A percentile compares a stretch with the other conserved stretches of the same genome.
Evolutionary conservation across 441 rosid genomes (phyloP).

Genomic region (Erodium moschatum): DNA sequence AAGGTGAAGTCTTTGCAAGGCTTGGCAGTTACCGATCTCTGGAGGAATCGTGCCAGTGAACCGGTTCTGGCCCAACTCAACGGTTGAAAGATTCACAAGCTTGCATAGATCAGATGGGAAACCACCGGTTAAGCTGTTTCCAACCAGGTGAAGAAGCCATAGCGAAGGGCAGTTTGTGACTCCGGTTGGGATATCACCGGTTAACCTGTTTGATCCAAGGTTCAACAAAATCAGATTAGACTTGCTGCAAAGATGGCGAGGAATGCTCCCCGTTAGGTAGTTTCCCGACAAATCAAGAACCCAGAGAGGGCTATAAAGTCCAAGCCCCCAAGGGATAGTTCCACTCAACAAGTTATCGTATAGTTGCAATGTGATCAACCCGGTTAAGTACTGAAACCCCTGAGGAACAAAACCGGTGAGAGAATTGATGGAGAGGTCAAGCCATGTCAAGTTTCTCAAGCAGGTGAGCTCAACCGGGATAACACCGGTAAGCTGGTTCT

Average conservation of each 20-base stretch:
- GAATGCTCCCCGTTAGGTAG: slow-evolving; percentile 61
- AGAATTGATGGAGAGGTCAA: slow-evolving; percentile 81
- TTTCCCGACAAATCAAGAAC: slow-evolving; percentile 78
- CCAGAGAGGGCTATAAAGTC: slow-evolving; percentile 69
- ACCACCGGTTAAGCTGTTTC: slow-evolving; percentile 62
- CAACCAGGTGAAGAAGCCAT: slow-evolving; percentile 63
- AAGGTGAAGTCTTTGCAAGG: slow-evolving; percentile 77
- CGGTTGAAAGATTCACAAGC: slow-evolving; percentile 66
- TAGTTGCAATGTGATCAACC: slow-evolving; percentile 70
- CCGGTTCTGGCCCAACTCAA: slow-evolving; percentile 70
- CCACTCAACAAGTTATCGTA: slow-evolving; percentile 65
- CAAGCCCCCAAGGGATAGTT: slow-evolving; percentile 59
- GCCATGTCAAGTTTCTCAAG: slow-evolving; percentile 65
- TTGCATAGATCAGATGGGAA: slow-evolving; percentile 83
- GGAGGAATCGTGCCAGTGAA: slow-evolving; percentile 72
- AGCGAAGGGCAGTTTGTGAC: slow-evolving; percentile 53
- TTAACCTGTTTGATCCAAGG: slow-evolving; percentile 57
- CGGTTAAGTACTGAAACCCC: slow-evolving; percentile 57
- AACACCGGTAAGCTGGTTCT: slow-evolving; percentile 71
- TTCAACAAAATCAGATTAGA: slow-evolving; percentile 60
- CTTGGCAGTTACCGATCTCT: slow-evolving; percentile 54
- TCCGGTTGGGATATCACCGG: slow-evolving; percentile 63
- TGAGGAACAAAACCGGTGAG: slow-evolving; percentile 72
- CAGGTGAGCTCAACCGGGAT: slow-evolving; percentile 65
- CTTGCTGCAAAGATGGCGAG: slow-evolving; percentile 58